A percentile compares a stretch with the other conserved stretches of the same genome.
Conservation (phyloP, 176 grass and related monocot genomes). For the Chloris gayana region DNA sequence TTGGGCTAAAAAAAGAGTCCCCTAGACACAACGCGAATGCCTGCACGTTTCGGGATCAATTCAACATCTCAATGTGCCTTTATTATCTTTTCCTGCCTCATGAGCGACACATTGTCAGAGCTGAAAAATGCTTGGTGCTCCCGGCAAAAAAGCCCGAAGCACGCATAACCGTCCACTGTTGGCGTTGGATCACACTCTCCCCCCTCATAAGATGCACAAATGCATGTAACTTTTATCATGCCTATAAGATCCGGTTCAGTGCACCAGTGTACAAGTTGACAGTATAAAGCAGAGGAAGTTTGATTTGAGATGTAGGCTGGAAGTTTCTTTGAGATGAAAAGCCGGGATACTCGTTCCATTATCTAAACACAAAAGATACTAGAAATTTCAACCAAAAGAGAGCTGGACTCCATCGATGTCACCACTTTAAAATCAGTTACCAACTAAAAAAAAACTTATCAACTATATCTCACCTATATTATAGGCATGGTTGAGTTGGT, state of each 20-base stretch:
- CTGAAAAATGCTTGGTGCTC: slow-evolving; percentile 27
- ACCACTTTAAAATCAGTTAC: neutral
- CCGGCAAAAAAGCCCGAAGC: slow-evolving; percentile 33
- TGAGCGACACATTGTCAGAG: neutral
- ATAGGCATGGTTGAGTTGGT: neutral
- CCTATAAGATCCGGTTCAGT: neutral
- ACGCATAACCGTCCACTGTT: slow-evolving; percentile 21
- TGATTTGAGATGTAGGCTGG: too few relatives aligned
- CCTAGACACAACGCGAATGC: neutral
- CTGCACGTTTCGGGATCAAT: neutral
- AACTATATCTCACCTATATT: neutral
- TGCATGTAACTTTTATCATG: neutral
- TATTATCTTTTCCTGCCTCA: neutral
- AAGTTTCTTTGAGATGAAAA: too few relatives aligned
- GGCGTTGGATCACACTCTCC: neutral
- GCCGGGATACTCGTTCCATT: too few relatives aligned
- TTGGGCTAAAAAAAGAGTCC: neutral
- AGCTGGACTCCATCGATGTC: neutral
- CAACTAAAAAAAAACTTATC: too few relatives aligned
- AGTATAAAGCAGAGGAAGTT: neutral
- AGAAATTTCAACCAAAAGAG: slow-evolving; percentile 10
- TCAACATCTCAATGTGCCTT: neutral
- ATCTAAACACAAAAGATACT: too few relatives aligned
- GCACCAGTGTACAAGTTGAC: neutral
- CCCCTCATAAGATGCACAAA: too few relatives aligned